These are phyloP conservation scores for Melaleuca quinquenervia DNA, from an alignment of 345 rosid genomes.

Conservation along the genomic window DNA sequence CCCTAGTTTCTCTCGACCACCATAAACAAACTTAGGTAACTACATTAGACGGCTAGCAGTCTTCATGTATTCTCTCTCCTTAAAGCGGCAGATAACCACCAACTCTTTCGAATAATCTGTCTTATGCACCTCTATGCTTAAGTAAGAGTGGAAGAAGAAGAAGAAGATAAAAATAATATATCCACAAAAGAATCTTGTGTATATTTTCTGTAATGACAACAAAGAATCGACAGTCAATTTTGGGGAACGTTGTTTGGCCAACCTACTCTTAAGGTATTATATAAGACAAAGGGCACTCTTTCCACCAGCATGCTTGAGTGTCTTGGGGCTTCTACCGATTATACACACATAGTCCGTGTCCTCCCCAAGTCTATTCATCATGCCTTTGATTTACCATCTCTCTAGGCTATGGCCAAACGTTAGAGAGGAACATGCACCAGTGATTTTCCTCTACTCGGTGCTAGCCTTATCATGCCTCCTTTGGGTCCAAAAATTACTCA, in stretches of 20 bases:
- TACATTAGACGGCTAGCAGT: too few relatives aligned
- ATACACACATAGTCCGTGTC: neutral
- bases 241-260: too few relatives aligned
- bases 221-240: too few relatives aligned
- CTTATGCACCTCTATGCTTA: too few relatives aligned
- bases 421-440: neutral
- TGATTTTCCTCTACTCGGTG: neutral
- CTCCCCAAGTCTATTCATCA: too few relatives aligned
- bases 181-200: too few relatives aligned
- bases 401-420: neutral
- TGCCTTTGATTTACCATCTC: neutral
- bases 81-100: neutral
- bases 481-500: neutral
- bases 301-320: neutral
- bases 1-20: too few relatives aligned
- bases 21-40: too few relatives aligned
- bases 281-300: neutral
- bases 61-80: neutral
- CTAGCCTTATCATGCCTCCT: neutral
- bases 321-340: neutral
- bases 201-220: too few relatives aligned
- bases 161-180: too few relatives aligned
- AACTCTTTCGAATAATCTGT: neutral
- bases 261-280: neutral
- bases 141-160: too few relatives aligned